Conservation (phyloP, 768 basidiomycete species). For the Neoboletus magnificus region DNA sequence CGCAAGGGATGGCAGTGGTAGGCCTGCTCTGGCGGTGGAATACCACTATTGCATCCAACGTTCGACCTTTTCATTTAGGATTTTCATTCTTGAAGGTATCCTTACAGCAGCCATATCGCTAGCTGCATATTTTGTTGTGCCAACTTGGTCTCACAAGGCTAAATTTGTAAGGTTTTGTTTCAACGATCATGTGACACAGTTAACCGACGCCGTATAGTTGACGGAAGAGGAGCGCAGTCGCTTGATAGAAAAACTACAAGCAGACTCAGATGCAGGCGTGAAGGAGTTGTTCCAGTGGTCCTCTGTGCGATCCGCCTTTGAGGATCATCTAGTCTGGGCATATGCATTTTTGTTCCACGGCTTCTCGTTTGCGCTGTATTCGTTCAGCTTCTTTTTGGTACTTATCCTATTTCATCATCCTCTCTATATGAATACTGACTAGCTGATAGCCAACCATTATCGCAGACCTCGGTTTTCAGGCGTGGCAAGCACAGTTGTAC, state of each 20-base stretch:
- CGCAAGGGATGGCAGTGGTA: constrained; percentile 60
- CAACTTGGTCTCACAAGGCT: constrained; percentile 57
- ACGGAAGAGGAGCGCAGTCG: constrained; percentile 48
- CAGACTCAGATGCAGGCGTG: constrained; percentile 53
- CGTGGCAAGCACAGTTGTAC: constrained; percentile 60
- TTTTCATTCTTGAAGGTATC: constrained; percentile 56
- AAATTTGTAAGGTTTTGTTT: constrained; percentile 43
- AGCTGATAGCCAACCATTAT: constrained; percentile 55
- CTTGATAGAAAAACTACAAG: constrained; percentile 46
- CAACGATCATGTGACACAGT: background rate
- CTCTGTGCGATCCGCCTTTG: constrained; percentile 53
- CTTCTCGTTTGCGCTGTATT: constrained; percentile 57
- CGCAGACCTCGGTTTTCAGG: constrained; percentile 50
- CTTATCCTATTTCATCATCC: background rate
- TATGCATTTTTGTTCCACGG: constrained; percentile 62
- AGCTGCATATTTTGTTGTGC: constrained; percentile 51
- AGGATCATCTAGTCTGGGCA: constrained; percentile 57
- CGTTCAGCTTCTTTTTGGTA: constrained; percentile 56
- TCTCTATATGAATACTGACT: background rate
- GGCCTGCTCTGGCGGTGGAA: background rate
- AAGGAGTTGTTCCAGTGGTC: constrained; percentile 56
- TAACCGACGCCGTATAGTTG: constrained; percentile 35
- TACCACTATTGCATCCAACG: background rate
- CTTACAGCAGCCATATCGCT: constrained; percentile 49
- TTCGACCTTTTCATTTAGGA: constrained; percentile 33